Evolutionary conservation across 768 basidiomycete species (phyloP), one percentile per base, ranked within the genome.

Genomic region (Boletellus ananiceps): DNA sequence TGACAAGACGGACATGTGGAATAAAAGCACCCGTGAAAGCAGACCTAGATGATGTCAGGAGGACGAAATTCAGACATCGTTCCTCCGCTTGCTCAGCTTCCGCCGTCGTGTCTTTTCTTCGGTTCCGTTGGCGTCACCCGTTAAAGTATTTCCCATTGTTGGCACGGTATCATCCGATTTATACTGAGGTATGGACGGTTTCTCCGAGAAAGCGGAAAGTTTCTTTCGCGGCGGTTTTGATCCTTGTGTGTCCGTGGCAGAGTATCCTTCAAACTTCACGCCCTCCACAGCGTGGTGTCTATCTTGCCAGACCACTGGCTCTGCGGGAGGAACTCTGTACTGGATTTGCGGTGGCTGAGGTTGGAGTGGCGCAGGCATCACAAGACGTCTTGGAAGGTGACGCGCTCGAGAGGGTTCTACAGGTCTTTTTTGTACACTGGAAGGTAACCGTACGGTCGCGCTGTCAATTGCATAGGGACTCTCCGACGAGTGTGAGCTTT

Each of bases 361-460:
- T 59, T 81, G 80, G 34, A 88, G 73, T 14, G 82, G 86, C 3
- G 82, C 67, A 40, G 86, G 86, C 86, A 88, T 88, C 37, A 88
- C 80, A 23, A 88, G 78, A 40, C 72, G 77, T 62, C 78, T 84
- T 4, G 86, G 86, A 37, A 82, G 58, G 63, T 82, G 69, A 35
- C 57, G 65, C 19, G 48, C 52, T 45, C 63, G 65, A 15, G 45
- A 56, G 5, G 52, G 52, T 23, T 56, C 59, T 19, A 44, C 37
- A 32, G 47, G 32, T 16, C 44, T 46, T 34, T 49, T 42, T 33
- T 54, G 60, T 15, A 42, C 9, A 40, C 29, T 19, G 35, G 48
- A 49, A 23, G 51, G 25, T 32, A 57, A 27, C 36, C 40, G 60
- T 3, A 39, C 34, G 43, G 19, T 18, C 13, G 19, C 41, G 34